phyloP scores from a whole-genome alignment of 352 stramenopile species.

The Pythium phragmitis region DNA sequence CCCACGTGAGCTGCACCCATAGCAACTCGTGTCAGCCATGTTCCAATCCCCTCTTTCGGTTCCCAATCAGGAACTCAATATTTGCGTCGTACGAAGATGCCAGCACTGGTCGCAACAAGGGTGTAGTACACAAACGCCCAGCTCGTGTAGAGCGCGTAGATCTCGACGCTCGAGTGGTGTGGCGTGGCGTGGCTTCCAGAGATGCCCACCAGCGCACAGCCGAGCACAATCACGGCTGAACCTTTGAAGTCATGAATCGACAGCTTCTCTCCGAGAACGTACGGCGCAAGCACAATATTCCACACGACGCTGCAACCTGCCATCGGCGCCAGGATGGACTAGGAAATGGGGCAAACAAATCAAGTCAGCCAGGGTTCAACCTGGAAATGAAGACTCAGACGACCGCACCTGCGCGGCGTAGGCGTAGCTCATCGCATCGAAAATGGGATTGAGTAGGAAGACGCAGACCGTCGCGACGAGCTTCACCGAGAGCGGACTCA shows the following conservation, averaged over 20 bases:
- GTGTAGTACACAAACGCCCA: constrained; percentile 73
- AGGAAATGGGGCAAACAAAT: neutral
- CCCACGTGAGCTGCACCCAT: constrained; percentile 56
- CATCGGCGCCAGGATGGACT: constrained; percentile 87
- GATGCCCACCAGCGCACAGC: constrained; percentile 73
- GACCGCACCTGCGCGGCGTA: constrained; percentile 73
- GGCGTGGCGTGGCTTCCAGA: constrained; percentile 81
- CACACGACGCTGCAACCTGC: constrained; percentile 86
- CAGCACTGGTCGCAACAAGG: constrained; percentile 38
- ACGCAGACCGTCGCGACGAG: constrained; percentile 75
- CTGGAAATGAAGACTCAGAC: neutral
- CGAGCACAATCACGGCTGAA: constrained; percentile 71
- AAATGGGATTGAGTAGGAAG: constrained; percentile 82
- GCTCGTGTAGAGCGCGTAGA: constrained; percentile 77
- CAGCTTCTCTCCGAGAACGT: constrained; percentile 77
- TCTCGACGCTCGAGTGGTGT: constrained; percentile 69
- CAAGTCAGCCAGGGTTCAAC: neutral
- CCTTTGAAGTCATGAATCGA: constrained; percentile 72
- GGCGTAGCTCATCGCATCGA: constrained; percentile 85
- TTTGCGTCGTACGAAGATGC: constrained; percentile 38
- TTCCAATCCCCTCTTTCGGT: neutral
- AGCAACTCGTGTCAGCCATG: neutral
- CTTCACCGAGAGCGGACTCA: constrained; percentile 53
- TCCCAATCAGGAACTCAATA: no score
- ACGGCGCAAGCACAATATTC: constrained; percentile 85